Base-by-base conservation (phyloP, 2,329 filamentous ascomycete genomes). In the Dendryphion nanum region DNA sequence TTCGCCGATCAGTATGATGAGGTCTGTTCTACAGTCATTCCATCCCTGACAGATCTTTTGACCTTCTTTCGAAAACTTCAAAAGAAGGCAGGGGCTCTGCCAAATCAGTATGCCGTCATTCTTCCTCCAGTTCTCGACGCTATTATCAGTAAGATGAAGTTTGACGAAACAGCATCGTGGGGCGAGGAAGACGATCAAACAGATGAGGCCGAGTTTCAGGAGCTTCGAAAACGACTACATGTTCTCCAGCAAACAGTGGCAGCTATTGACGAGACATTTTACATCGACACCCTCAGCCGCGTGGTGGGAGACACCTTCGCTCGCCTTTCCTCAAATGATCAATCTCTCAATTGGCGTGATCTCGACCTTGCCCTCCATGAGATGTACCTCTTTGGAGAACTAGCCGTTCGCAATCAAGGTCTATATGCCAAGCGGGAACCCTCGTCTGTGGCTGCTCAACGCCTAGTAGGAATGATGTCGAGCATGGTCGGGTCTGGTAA, bases 1-100 rank as follows among this genome's bases (percentile, higher is more conserved):
- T 96, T 98, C 69, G 86, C 89, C 17, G 93, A 98, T 66, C 90
- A 98, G 62, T 98, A 94, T 64, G 93, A 98, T 66, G 93, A 98
- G 70, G 85, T 98, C 51, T 97, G 93, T 73, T 94, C 90, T 23
- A 93, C 89, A 10, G 89, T 97, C 41, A 95, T 98, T 45, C 87
- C 90, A 16, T 91, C 88, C 24, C 80, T 97, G 38, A 95, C 88
- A 33, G 94, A 98, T 57, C 79, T 97, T 33, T 78, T 98, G 44
- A 89, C 89, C 18, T 91, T 95, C 63, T 78, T 97, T 48, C 85
- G 93, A 40, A 95, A 90, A 66, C 74, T 89, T 24, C 78, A 83
- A 45, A 82, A 78, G 56, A 65, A 69, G 36, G 78, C 74, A 23
- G 73, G 74, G 10, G 75, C 81, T 15, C 74, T 94, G n/a, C 82